Evolutionary conservation across 2,329 filamentous ascomycete genomes (phyloP).

Genomic region (Nemania sp.): DNA sequence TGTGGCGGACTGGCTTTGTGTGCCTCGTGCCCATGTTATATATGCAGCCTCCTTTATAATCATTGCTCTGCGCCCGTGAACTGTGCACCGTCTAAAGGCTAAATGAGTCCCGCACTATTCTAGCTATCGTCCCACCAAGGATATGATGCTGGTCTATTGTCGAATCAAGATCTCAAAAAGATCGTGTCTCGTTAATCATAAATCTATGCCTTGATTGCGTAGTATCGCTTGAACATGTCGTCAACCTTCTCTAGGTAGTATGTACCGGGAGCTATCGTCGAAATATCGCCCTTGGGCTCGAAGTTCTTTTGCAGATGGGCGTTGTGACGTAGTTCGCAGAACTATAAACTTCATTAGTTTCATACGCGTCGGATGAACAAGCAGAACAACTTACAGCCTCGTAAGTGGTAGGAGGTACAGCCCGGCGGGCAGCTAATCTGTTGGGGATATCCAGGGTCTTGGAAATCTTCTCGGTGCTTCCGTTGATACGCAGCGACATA

Average conservation of each 20-base stretch:
- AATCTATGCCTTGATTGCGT: constrained; percentile 77
- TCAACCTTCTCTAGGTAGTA: constrained; percentile 87
- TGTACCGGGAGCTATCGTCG: constrained; percentile 73
- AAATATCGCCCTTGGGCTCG: constrained; percentile 74
- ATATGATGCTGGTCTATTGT: constrained; percentile 45
- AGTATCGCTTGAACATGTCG: constrained; percentile 87
- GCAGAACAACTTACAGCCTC: constrained; percentile 70
- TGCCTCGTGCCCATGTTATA: constrained; percentile 41
- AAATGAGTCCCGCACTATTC: constrained; percentile 40
- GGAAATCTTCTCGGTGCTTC: constrained; percentile 75
- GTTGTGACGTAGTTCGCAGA: constrained; percentile 84
- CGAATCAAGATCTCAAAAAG: constrained; percentile 41
- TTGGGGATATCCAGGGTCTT: constrained; percentile 77
- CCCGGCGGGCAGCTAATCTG: constrained; percentile 73
- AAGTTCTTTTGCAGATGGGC: constrained; percentile 86
- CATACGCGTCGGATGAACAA: background rate
- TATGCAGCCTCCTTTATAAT: constrained; percentile 38
- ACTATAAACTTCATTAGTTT: constrained; percentile 59
- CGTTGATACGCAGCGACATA: constrained; percentile 78
- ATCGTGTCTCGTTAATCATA: constrained; percentile 38
- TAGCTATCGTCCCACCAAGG: constrained; percentile 36
- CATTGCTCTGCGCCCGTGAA: constrained; percentile 40
- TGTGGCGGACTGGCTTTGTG: constrained; percentile 29
- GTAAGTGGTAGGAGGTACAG: constrained; percentile 77
- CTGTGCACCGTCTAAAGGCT: constrained; percentile 42